phyloP scores from a whole-genome alignment of 2,329 filamentous ascomycete species.

The Penicillium sp. region DNA sequence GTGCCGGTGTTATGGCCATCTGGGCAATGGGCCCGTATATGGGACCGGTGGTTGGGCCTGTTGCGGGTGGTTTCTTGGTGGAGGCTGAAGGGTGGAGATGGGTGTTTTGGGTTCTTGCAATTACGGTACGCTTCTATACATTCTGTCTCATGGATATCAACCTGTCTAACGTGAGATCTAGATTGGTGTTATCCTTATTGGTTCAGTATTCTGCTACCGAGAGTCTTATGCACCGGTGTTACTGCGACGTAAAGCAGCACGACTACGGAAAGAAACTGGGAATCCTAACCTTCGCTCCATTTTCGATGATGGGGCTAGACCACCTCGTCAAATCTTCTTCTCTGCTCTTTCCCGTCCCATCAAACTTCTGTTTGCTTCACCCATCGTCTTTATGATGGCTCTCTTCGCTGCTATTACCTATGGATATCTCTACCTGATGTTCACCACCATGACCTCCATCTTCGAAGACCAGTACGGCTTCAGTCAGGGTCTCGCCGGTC shows the following conservation, averaged over 20 bases:
- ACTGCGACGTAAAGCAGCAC: conserved; percentile 41
- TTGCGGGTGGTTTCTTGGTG: conserved; percentile 23
- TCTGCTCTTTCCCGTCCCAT: conserved; percentile 52
- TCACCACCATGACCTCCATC: conserved; percentile 55
- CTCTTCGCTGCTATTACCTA: conserved; percentile 56
- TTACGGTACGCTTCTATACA: conserved; percentile 19
- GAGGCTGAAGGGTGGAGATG: conserved; percentile 26
- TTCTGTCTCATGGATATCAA: not conserved
- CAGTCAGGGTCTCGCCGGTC: conserved; percentile 48
- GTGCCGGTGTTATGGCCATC: conserved; percentile 60
- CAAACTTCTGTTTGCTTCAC: conserved; percentile 54
- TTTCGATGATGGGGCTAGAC: conserved; percentile 34
- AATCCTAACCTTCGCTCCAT: conserved; percentile 37
- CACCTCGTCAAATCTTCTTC: conserved; percentile 37
- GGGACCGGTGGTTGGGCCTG: conserved; percentile 26
- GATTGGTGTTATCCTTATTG: conserved; percentile 30
- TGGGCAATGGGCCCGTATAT: conserved; percentile 45
- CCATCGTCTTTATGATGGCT: conserved; percentile 56
- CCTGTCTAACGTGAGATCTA: conserved; percentile 1
- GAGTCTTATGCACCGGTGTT: conserved; percentile 51
- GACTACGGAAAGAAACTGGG: conserved; percentile 46
- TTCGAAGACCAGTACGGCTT: conserved; percentile 54
- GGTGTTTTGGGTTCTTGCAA: conserved; percentile 25
- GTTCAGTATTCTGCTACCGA: conserved; percentile 40
- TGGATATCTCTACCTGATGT: conserved; percentile 56